Conservation (phyloP, 2,329 filamentous ascomycete genomes). For the Coniochaeta ligniaria region DNA sequence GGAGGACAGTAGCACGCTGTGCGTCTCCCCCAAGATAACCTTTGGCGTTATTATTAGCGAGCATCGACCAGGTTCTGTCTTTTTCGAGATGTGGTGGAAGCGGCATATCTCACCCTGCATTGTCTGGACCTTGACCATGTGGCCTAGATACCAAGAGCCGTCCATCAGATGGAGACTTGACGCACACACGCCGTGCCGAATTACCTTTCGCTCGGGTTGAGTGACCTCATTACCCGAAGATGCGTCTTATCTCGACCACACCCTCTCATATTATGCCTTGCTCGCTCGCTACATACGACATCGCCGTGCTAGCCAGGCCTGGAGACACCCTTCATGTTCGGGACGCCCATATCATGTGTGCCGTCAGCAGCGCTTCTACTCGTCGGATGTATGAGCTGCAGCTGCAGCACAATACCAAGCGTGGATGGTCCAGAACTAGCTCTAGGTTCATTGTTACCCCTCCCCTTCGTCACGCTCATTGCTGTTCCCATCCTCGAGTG, state of each 20-base stretch:
- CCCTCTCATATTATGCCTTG: background rate
- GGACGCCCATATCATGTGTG: background rate
- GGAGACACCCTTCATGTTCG: background rate
- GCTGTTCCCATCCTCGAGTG: background rate
- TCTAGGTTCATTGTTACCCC: background rate
- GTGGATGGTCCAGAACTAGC: background rate
- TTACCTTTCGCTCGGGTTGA: background rate
- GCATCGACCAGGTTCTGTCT: background rate
- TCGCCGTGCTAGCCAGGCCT: background rate
- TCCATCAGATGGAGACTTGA: background rate
- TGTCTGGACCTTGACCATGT: background rate
- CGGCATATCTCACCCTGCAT: background rate
- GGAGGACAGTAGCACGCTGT: background rate
- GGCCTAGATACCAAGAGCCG: background rate
- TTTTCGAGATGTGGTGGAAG: too few species aligned
- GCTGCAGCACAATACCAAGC: background rate
- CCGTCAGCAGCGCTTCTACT: background rate
- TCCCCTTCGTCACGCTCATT: background rate
- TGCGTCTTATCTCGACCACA: background rate
- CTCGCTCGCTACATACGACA: slow-evolving; percentile 1
- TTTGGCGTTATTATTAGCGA: background rate
- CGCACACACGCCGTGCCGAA: background rate
- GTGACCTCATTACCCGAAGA: slow-evolving; percentile 2
- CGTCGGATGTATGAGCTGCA: background rate
- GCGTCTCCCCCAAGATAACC: background rate